These are phyloP conservation scores for Ganoderma boninense DNA, from an alignment of 1,284 basidiomycete genomes.

Conservation along the genomic window DNA sequence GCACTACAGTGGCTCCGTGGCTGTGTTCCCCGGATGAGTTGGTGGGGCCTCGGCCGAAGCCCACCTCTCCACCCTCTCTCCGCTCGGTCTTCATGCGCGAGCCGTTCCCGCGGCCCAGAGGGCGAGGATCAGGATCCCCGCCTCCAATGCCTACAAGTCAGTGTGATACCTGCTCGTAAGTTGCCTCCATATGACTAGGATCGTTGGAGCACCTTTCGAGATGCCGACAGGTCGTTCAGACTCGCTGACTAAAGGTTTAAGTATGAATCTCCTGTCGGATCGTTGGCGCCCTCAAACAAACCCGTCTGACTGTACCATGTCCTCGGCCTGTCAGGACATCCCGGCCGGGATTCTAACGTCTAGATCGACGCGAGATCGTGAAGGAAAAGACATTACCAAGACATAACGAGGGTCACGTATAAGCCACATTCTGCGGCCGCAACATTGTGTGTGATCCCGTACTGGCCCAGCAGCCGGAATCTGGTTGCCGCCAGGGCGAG, in stretches of 20 bases:
- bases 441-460: no score
- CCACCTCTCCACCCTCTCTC: background rate
- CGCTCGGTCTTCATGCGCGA: background rate
- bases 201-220: background rate
- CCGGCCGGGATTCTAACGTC: background rate
- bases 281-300: background rate
- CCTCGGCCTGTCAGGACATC: background rate
- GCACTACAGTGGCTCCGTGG: background rate
- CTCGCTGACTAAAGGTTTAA: background rate
- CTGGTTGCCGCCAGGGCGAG: no score
- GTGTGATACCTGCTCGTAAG: background rate
- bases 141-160: background rate
- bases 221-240: background rate
- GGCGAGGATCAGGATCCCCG: background rate
- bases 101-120: background rate
- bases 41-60: background rate
- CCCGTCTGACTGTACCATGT: constrained; percentile 5
- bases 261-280: background rate
- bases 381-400: background rate
- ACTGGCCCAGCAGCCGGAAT: no score
- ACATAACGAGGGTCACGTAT: background rate
- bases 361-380: background rate
- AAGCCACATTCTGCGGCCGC: no score
- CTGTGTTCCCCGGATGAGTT: background rate
- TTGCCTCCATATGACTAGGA: background rate